Evolutionary conservation across 2,329 filamentous ascomycete genomes (phyloP), one percentile per base, ranked within the genome.

Genomic region (Coniosporium tulheliwenetii): DNA sequence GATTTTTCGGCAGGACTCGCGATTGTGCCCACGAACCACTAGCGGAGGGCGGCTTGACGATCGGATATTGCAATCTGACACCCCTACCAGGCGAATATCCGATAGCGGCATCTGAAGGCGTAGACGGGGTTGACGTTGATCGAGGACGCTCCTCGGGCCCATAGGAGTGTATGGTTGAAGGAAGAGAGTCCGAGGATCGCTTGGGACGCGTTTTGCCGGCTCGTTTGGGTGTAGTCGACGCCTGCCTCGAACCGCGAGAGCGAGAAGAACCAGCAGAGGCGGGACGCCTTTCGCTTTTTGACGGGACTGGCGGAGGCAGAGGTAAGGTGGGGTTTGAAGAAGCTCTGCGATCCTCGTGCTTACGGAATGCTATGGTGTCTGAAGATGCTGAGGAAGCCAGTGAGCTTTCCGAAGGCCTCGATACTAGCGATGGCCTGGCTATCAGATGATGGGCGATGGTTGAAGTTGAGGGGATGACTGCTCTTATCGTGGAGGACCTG

Each of bases 11-110:
- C 40, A 55, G 42, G 31, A 54, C 49, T 39, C 56, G 54, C 41
- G 56, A 54, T 3, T 26, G 19, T 26, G 19, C 19, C 19, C 19
- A 55, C 48, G 55, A 52, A 48, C 52, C 55, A 46, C 49, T 60
- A 40, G 52, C 48, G 37, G 60, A 58, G 34, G 58, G 51, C 37
- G 52, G 50, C 44, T 54, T 58, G 41, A 59, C 51, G 44, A 57
- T 42, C 56, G 51, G 34, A 62, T 43, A 52, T 47, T 52, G 48
- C 51, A 57, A 48, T 52, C 48, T 45, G 57, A 46, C 16, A 52
- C 54, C 34, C 55, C 52, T 47, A 53, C 52, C 26, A 41, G 48
- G 53, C 39, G 55, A 52, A 50, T 54, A 54, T 57, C 58, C 53
- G 52, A 37, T 42, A 5, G 31, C 38, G 33, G 39, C 39, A 38